Percentiles rank a stretch among this genome's conserved stretches.
Conservation (phyloP, 192 early-diverging fungal genomes). For the Linnemannia zychae region DNA sequence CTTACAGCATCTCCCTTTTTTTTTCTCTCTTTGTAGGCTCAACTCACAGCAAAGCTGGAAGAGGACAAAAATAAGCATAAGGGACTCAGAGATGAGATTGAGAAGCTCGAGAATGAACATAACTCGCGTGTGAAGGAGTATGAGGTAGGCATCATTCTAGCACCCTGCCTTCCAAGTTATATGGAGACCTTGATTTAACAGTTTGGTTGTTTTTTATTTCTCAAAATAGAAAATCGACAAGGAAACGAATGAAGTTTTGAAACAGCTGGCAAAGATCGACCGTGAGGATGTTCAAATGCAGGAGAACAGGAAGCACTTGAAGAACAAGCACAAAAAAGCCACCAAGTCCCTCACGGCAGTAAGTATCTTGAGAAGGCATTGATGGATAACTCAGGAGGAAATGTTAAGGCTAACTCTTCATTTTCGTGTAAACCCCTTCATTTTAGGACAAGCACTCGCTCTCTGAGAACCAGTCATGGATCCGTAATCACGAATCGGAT, state of each 20-base stretch:
- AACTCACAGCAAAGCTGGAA: conserved; percentile 67
- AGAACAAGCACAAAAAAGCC: conserved; percentile 83
- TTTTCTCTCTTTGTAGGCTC: conserved; percentile 59
- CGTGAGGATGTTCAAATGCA: conserved; percentile 86
- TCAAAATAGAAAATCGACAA: conserved; percentile 60
- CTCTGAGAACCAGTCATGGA: conserved; percentile 73
- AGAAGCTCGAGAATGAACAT: conserved; percentile 72
- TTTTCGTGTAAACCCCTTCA: too few relatives aligned
- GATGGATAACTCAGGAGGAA: too few relatives aligned
- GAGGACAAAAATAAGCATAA: conserved; percentile 72
- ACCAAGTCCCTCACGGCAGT: conserved; percentile 75
- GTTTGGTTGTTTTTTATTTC: neutral
- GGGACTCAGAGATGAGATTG: conserved; percentile 73
- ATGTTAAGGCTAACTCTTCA: neutral
- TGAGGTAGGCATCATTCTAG: conserved; percentile 52
- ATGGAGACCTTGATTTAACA: neutral
- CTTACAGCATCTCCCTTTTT: neutral
- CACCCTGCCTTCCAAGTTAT: neutral
- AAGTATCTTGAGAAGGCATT: neutral
- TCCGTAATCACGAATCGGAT: conserved; percentile 79
- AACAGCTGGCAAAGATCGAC: conserved; percentile 78
- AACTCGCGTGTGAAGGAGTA: conserved; percentile 70
- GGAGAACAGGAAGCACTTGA: conserved; percentile 88
- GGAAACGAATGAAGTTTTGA: conserved; percentile 67
- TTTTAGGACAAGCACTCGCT: conserved; percentile 68